These are phyloP conservation scores for Emergomyces pasteurianus DNA, from an alignment of 2,329 filamentous ascomycete genomes.

Conservation along the genomic window DNA sequence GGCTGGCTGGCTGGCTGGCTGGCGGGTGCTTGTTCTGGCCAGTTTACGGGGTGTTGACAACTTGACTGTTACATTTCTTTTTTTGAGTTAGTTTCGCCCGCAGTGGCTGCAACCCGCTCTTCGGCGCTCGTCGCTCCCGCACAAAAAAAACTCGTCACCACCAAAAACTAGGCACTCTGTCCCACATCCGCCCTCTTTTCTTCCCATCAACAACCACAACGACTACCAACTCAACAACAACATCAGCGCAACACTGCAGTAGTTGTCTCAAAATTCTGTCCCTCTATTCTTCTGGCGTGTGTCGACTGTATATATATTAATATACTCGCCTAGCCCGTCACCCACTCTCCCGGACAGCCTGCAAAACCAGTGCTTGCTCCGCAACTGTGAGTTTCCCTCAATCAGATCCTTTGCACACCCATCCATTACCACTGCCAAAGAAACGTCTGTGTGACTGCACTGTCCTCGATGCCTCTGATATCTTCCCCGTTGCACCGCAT, in stretches of 20 bases:
- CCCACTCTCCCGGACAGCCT: neutral
- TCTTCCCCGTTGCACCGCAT: neutral
- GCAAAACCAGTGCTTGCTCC: neutral
- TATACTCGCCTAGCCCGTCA: neutral
- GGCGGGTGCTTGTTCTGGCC: neutral
- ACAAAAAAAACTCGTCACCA: neutral
- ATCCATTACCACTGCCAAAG: neutral
- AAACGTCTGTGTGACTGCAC: neutral
- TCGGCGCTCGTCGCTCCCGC: neutral
- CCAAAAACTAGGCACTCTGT: neutral
- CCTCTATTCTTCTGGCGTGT: neutral
- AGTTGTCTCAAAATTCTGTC: neutral
- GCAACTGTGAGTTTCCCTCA: neutral
- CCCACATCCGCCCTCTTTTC: neutral
- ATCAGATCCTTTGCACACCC: neutral
- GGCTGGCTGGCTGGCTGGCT: neutral
- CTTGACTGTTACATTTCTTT: neutral
- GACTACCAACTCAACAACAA: neutral
- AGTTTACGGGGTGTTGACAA: neutral
- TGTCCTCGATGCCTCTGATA: neutral
- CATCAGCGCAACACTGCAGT: neutral
- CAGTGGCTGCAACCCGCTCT: neutral
- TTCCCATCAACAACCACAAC: neutral
- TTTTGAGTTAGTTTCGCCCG: neutral
- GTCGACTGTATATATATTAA: neutral